Base-by-base conservation (phyloP, 2,329 filamentous ascomycete species). In the Drechmeria coniospora region DNA sequence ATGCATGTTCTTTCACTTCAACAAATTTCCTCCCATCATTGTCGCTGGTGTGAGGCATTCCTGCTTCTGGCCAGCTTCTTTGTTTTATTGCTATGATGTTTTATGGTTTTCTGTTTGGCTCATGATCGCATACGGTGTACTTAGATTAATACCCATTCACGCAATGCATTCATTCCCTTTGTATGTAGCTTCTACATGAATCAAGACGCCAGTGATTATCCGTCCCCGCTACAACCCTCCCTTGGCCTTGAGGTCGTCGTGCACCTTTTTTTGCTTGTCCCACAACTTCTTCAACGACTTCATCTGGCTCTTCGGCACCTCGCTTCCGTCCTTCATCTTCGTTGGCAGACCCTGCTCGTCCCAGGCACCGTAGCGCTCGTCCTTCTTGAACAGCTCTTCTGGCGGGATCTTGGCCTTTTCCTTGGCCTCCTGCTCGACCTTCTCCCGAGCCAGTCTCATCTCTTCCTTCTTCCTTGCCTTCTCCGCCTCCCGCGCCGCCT, bases 271-370 rank as follows among this genome's bases (percentile, higher is more conserved):
- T 59, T 94, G 87, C 48, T 65, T 74, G 42, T 92, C 79, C 81
- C 81, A 92, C 31, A 83, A 76, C 62, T 94, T 94, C 56, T 65
- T 75, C 41, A 93, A 52, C 59, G 82, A 86, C 65, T 94, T 94
- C 27, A 57, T 46, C 45, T 74, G 69, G 33, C 68, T 79, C 62
- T 93, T 93, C 4, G 80, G 68, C 21, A 94, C 63, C 40, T 92
- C 82, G 34, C 72, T 74, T 0, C 83, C 84, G 18, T 80, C 74
- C 35, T 71, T 74, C 48, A 84, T 71, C 54, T 74, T 80, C 0
- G 68, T 79, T 2, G 87, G 86, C 36, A 93, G 36, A 0, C 86
- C 86, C 32, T 87, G 76, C 5, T 66, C 74, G 46, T 93, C 83
- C 81, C 82, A 93, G 12, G 68, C 80, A 38, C 63, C 70, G 45